These are phyloP conservation scores for Quercus phellos DNA, from an alignment of 331 rosid genomes.

Conservation along the genomic window DNA sequence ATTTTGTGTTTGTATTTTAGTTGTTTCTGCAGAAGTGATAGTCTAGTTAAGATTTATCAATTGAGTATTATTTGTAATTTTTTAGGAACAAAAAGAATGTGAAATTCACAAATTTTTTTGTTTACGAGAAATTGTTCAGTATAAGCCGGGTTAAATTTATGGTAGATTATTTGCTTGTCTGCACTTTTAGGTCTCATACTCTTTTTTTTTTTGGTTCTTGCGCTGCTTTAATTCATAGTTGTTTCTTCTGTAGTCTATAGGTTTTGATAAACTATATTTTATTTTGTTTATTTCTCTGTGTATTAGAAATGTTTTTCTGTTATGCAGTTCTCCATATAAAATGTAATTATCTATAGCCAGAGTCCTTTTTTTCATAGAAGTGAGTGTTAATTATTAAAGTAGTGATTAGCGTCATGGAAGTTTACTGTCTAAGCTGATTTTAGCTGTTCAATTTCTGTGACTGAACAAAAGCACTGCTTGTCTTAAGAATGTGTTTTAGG, in stretches of 20 bases:
- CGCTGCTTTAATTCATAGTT: background rate
- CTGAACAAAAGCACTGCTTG: background rate
- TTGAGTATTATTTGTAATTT: background rate
- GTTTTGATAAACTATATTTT: background rate
- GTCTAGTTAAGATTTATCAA: background rate
- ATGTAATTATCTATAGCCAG: background rate
- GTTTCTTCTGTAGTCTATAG: background rate
- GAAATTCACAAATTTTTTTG: background rate
- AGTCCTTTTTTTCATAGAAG: background rate
- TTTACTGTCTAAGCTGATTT: background rate
- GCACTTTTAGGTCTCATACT: background rate
- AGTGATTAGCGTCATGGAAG: background rate
- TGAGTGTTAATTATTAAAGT: background rate
- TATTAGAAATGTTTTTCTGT: background rate
- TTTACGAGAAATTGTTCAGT: background rate
- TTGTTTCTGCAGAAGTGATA: background rate
- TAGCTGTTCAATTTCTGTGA: slow-evolving; percentile 4
- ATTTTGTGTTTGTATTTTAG: background rate
- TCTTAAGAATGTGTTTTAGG: background rate
- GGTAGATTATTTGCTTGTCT: background rate
- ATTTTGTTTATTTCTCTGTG: background rate
- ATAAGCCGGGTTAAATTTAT: background rate
- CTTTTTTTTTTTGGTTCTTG: background rate
- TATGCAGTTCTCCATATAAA: background rate
- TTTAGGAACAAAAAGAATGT: background rate